Base-by-base conservation (phyloP, 805 yeast species). In the Kodamaea restingae region DNA sequence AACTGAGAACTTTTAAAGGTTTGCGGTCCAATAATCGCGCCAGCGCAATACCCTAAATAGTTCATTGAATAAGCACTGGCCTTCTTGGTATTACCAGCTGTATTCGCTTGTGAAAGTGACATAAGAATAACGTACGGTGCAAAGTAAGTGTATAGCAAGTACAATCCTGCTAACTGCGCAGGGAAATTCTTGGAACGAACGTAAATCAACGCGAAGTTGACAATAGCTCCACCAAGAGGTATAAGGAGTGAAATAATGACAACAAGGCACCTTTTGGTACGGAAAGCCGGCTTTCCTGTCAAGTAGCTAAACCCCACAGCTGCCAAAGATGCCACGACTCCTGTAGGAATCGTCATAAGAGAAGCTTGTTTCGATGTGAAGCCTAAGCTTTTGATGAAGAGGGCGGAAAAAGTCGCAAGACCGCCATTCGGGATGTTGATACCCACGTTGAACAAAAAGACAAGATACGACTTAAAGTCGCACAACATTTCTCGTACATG, bases 91-190 rank as follows among this genome's bases (percentile, higher is more conserved):
- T 55, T 49, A 12, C 65, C 63, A 15, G 60, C 50, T 9, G 58
- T 48, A 38, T 58, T 60, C 22, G 62, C 56, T n/a, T 54, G 56
- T 18, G 60, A 48, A 36, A 58, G 50, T 8, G 56, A 44, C 24
- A 54, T 50, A 41, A 57, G 45, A 32, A 50, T 49, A 24, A 65
- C 62, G 42, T 63, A 63, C 11, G 52, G 50, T 17, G 53, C 45
- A 32, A 57, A 56, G 46, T 55, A 56, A 30, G 57, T 53, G 54
- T 64, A 67, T 63, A 65, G 59, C 39, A 57, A 47, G 47, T 56
- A 58, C 36, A 55, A 48, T 3, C 61, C 62, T 1, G 54, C 41
- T 37, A 56, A 44, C 33, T 49, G 42, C 32, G 56, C 44, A 24
- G 51, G 50, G 11, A 54, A 42, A 26, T 56, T 50, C 17, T 18